Percentiles rank a stretch among this genome's conserved stretches.
Conservation (phyloP, 768 basidiomycete species). For the Rhodotorula babjevae region DNA sequence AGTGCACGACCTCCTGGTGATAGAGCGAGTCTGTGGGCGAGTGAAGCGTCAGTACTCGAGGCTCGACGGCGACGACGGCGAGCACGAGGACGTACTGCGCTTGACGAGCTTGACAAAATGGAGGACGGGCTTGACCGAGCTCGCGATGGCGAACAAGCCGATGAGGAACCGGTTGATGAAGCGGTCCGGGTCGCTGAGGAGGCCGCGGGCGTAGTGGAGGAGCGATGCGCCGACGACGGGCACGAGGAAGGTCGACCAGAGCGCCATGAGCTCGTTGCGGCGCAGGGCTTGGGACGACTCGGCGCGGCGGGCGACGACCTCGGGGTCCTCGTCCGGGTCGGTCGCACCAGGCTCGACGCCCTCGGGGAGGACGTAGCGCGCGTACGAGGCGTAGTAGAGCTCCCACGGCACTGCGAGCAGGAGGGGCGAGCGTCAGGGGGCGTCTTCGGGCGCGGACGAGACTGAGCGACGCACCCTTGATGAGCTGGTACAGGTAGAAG, state of each 20-base stretch:
- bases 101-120: constrained; percentile 40
- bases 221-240: constrained; percentile 36
- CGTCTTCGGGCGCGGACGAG: too few species aligned
- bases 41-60: accelerated
- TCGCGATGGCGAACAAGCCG: constrained; percentile 41
- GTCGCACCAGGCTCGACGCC: not conserved
- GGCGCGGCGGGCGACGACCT: not conserved
- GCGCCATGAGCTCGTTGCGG: constrained; percentile 36
- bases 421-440: not conserved
- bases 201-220: constrained; percentile 29
- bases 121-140: constrained; percentile 41
- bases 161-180: constrained; percentile 43
- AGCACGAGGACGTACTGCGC: constrained; percentile 11
- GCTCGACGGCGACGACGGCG: not conserved
- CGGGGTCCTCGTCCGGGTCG: constrained; percentile 11
- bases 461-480: constrained; percentile 38
- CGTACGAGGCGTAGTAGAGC: constrained; percentile 43
- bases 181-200: constrained; percentile 41
- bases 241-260: constrained; percentile 38
- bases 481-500: constrained; percentile 44
- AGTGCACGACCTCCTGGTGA: constrained; percentile 39
- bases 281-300: constrained; percentile 31
- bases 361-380: constrained; percentile 35
- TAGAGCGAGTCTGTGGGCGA: constrained; percentile 28
- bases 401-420: constrained; percentile 43